Conservation (phyloP, 2,329 filamentous ascomycete genomes). For the Diaporthe citrichinensis region DNA sequence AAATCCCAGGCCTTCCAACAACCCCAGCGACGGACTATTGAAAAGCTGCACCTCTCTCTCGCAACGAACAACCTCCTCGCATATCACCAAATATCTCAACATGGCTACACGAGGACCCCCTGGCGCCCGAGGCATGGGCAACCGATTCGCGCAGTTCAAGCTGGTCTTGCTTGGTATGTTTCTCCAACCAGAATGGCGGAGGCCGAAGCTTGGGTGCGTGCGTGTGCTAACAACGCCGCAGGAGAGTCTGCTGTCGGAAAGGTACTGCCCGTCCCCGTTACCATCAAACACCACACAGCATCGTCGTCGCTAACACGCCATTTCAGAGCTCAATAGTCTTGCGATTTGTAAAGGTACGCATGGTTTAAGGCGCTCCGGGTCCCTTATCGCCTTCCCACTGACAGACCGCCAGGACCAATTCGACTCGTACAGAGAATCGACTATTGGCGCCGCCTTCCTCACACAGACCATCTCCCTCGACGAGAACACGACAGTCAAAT, state of each 20-base stretch:
- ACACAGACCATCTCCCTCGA: constrained; percentile 99
- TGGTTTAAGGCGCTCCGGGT: not conserved
- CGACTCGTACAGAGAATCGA: constrained; percentile 96
- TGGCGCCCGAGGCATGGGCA: constrained; percentile 75
- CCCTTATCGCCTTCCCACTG: constrained; percentile 1
- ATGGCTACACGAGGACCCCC: constrained; percentile 88
- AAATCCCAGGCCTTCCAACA: constrained; percentile 32
- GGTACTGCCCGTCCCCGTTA: constrained; percentile 63
- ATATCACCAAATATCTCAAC: constrained; percentile 51
- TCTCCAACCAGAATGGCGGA: not conserved
- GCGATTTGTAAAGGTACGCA: constrained; percentile 92
- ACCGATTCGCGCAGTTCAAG: constrained; percentile 99
- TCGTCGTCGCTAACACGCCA: constrained; percentile 48
- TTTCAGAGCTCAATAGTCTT: constrained; percentile 93
- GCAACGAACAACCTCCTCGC: constrained; percentile 40
- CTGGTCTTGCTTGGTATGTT: constrained; percentile 91
- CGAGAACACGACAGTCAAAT: constrained; percentile 98
- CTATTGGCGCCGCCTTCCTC: constrained; percentile 97
- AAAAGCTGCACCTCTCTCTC: constrained; percentile 39
- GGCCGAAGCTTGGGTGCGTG: constrained; percentile 3
- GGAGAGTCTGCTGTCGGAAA: constrained; percentile 99
- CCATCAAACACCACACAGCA: not conserved
- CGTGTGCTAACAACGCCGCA: constrained; percentile 62
- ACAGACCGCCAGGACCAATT: constrained; percentile 86
- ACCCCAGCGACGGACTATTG: constrained; percentile 32